A percentile compares a stretch with the other conserved stretches of the same genome.
These are phyloP conservation scores for Pelargonium cotyledonis DNA, from an alignment of 441 rosid species.

Conservation along the genomic window DNA sequence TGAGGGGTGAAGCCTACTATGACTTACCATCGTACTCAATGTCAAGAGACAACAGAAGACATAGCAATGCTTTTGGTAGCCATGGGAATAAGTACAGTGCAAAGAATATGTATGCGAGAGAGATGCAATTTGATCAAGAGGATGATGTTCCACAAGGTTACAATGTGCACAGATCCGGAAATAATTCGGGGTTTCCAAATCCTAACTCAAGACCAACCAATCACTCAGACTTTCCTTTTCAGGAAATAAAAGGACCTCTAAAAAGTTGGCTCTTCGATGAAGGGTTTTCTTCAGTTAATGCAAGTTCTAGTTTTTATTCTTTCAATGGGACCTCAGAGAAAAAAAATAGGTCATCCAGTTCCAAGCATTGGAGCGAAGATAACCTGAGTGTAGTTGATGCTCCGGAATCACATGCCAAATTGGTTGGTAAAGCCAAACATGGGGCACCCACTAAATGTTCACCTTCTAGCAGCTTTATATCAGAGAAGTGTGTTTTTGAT, in stretches of 20 bases:
- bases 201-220: slow-evolving; percentile 26
- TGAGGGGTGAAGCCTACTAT: slow-evolving; percentile 32
- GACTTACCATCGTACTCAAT: slow-evolving; percentile 24
- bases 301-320: slow-evolving; percentile 28
- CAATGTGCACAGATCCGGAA: slow-evolving; percentile 23
- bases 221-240: slow-evolving; percentile 22
- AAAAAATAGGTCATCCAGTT: slow-evolving; percentile 18
- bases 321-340: slow-evolving; percentile 23
- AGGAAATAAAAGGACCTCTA: slow-evolving; percentile 22
- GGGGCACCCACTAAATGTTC: slow-evolving; percentile 17
- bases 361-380: slow-evolving; percentile 22
- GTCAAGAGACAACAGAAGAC: slow-evolving; percentile 27
- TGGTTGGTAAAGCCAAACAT: slow-evolving; percentile 18
- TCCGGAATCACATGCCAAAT: slow-evolving; percentile 21
- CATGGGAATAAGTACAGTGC: slow-evolving; percentile 20
- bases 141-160: slow-evolving; percentile 22
- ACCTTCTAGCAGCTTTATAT: slow-evolving; percentile 24
- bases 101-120: slow-evolving; percentile 21
- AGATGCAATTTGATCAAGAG: slow-evolving; percentile 20
- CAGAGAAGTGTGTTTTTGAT: slow-evolving; percentile 22
- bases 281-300: slow-evolving; percentile 33
- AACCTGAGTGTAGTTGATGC: slow-evolving; percentile 16
- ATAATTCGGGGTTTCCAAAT: slow-evolving; percentile 20
- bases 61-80: slow-evolving; percentile 20
- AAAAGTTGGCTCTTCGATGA: slow-evolving; percentile 29